These are phyloP conservation scores for Rehmannia glutinosa DNA, from an alignment of 257 asterid species.

Conservation along the genomic window DNA sequence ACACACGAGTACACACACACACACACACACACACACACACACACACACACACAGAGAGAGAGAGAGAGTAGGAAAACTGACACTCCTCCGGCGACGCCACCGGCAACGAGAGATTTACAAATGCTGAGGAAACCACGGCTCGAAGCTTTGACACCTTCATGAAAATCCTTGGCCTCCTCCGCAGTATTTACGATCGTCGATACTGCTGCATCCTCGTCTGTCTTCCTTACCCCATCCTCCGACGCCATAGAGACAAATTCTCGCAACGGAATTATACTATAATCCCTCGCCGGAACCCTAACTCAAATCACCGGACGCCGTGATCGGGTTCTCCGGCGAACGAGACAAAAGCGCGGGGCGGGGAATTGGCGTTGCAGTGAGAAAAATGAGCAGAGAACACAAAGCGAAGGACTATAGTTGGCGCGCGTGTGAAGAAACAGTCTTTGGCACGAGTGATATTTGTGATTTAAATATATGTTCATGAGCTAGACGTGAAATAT, in stretches of 20 bases:
- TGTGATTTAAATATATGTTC: background rate
- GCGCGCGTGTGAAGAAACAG: background rate
- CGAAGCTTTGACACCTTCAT: constrained; percentile 28
- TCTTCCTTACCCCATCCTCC: constrained; percentile 46
- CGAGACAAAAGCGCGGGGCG: constrained; percentile 11
- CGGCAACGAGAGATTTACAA: constrained; percentile 62
- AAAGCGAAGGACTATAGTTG: background rate
- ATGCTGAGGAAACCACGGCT: constrained; percentile 33
- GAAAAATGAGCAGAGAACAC: background rate
- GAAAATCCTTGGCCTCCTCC: constrained; percentile 53
- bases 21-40: too few species aligned
- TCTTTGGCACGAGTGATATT: background rate
- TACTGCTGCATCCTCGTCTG: constrained; percentile 46
- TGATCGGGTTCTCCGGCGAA: constrained; percentile 9
- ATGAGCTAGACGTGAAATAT: too few species aligned
- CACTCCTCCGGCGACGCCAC: constrained; percentile 75
- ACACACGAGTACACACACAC: too few species aligned
- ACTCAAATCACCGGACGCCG: background rate
- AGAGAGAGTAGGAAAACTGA: constrained; percentile 27
- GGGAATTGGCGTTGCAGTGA: background rate
- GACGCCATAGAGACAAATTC: constrained; percentile 42
- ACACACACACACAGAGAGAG: too few species aligned
- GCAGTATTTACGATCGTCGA: constrained; percentile 55
- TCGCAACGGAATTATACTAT: background rate
- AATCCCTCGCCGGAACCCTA: background rate